Evolutionary conservation across 768 basidiomycete species (phyloP), one percentile per base, ranked within the genome.

Genomic region (Tulasnella sp.): DNA sequence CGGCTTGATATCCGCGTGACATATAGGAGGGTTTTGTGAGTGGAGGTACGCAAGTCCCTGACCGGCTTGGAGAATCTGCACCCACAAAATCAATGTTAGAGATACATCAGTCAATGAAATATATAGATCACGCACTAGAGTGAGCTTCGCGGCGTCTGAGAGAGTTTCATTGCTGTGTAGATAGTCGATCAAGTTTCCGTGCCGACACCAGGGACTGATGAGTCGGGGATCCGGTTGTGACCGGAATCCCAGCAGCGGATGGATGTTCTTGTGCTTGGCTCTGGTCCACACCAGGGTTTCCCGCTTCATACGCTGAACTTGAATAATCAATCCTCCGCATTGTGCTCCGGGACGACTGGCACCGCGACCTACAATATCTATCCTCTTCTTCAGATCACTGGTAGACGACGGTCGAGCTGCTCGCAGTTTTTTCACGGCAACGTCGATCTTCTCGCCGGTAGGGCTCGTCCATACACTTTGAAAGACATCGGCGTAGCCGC

Each of bases 1-100:
- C 52, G 36, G 63, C 67, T 75, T 75, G 32, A 76, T 44, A 44
- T 76, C 75, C 12, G 74, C 75, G 42, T 76, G 75, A 7, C 73
- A 74, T 7, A 76, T 65, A 12, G 74, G 66, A 36, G 74, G 74
- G 32, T 26, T 37, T 29, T 64, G 70, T 16, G 42, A 69, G 42
- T 76, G 75, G 7, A 76, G 39, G 71, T 76, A 75, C 9, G 39
- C 35, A 17, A 76, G 69, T n/a, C 72, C 75, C 29, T 70, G 42
- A 14, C 69, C 72, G 19, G 69, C 69, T 17, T 73, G 69, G 14
- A 52, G 69, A 7, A 75, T 32, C 74, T 75, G 66, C 1, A 40
- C 16, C 35, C 11, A 65, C 12, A 14, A 6, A 1, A 19, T 63
- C 26, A 41, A 22, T 5, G 35, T 5, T 6, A 29, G 3, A 52